Conservation (phyloP, 768 basidiomycete species). For the Lactifluus volemus region DNA sequence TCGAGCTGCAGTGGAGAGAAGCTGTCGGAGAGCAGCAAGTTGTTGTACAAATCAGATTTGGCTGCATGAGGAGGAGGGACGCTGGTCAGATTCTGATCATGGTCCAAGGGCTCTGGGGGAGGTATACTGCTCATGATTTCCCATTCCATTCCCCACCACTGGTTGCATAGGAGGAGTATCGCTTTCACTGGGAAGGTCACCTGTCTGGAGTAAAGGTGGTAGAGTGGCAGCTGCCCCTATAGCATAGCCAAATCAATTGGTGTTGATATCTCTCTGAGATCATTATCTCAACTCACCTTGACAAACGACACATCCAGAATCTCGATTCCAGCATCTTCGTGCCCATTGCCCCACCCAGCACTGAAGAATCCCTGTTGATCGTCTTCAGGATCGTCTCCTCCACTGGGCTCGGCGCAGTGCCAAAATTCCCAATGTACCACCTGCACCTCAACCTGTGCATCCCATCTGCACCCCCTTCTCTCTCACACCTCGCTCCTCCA, state of each 20-base stretch:
- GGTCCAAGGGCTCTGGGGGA: neutral
- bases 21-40: constrained; percentile 15
- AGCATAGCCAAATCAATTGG: too few species aligned
- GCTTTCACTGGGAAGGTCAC: too few species aligned
- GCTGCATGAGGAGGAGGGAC: neutral
- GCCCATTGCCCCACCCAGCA: too few species aligned
- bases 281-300: too few species aligned
- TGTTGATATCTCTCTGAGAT: too few species aligned
- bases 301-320: too few species aligned
- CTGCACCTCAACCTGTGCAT: constrained; percentile 35
- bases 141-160: neutral
- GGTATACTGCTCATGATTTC: constrained; percentile 10
- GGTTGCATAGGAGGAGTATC: too few species aligned
- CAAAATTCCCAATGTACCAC: constrained; percentile 36
- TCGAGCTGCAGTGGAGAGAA: constrained; percentile 7
- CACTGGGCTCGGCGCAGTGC: constrained; percentile 17
- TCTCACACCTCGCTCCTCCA: constrained; percentile 34
- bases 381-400: too few species aligned
- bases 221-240: neutral
- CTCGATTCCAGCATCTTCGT: too few species aligned
- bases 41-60: constrained; percentile 12
- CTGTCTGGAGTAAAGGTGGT: too few species aligned
- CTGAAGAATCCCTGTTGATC: too few species aligned
- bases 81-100: neutral
- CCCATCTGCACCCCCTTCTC: constrained; percentile 31